phyloP scores from a whole-genome alignment of 208 protist species.

The Angomonas desouzai region DNA sequence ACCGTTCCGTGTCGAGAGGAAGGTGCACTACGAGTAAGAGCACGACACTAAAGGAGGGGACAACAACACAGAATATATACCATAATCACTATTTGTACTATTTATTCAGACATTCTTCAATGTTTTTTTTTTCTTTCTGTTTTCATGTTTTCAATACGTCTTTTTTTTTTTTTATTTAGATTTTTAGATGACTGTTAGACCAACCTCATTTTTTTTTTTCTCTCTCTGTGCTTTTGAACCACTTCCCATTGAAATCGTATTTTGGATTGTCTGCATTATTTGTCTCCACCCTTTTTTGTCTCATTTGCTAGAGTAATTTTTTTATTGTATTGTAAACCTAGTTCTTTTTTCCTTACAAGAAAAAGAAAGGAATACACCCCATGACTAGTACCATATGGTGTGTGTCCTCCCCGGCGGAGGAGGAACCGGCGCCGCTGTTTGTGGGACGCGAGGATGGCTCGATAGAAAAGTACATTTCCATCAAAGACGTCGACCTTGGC shows the following conservation, averaged over 20 bases:
- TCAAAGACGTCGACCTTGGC: slow-evolving; percentile 47
- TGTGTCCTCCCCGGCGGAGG: slow-evolving; percentile 38
- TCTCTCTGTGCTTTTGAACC: neutral
- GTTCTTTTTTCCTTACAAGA: neutral
- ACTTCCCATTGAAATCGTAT: too few relatives aligned
- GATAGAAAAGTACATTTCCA: slow-evolving; percentile 62
- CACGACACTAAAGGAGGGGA: too few relatives aligned
- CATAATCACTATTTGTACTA: slow-evolving; percentile 12
- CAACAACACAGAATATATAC: too few relatives aligned
- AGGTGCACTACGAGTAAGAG: slow-evolving; percentile 22
- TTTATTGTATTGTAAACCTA: neutral
- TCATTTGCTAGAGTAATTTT: neutral
- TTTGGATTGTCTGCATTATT: too few relatives aligned
- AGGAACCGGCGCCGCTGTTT: slow-evolving; percentile 47
- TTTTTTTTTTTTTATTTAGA: slow-evolving; percentile 13
- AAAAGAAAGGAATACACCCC: too few relatives aligned
- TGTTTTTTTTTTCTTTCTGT: slow-evolving; percentile 12
- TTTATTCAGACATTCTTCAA: slow-evolving; percentile 8
- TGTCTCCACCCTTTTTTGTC: neutral
- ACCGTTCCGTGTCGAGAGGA: slow-evolving; percentile 53
- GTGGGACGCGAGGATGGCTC: slow-evolving; percentile 72
- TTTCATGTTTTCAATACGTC: neutral
- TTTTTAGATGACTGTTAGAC: slow-evolving; percentile 8
- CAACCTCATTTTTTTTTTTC: neutral
- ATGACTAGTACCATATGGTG: slow-evolving; percentile 38